These are phyloP conservation scores for Aspergillus sp. DNA, from an alignment of 2,329 filamentous ascomycete species.

Conservation along the genomic window DNA sequence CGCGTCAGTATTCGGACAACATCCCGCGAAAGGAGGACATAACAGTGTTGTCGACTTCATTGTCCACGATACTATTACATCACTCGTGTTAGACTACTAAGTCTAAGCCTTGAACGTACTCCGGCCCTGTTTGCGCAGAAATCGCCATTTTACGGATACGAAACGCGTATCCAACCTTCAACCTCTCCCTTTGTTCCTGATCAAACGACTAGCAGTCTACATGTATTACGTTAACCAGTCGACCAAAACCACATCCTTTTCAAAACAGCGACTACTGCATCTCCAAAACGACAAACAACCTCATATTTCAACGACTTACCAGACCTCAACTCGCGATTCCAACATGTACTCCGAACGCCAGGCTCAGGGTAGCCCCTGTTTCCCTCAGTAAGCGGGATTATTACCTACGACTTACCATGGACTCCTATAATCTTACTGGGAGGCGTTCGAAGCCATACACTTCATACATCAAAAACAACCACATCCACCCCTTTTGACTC, in stretches of 20 bases:
- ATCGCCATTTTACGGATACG: neutral
- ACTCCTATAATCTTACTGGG: constrained; percentile 25
- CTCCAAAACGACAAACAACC: neutral
- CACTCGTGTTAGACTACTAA: neutral
- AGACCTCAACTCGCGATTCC: constrained; percentile 14
- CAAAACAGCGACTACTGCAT: constrained; percentile 10
- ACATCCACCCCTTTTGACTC: constrained; percentile 9
- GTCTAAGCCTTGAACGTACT: neutral
- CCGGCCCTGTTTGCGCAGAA: neutral
- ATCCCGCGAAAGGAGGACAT: constrained; percentile 22
- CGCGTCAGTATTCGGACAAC: constrained; percentile 13
- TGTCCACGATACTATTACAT: neutral
- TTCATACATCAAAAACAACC: constrained; percentile 12
- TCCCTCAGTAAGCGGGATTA: constrained; percentile 28
- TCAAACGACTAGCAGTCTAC: constrained; percentile 15
- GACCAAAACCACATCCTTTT: constrained; percentile 10
- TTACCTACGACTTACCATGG: constrained; percentile 31
- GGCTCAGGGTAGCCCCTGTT: constrained; percentile 26
- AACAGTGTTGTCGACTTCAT: constrained; percentile 11
- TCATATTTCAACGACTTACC: constrained; percentile 4
- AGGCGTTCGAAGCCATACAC: constrained; percentile 34
- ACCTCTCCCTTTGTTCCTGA: neutral
- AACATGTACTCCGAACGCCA: constrained; percentile 27
- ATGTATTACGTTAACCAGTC: constrained; percentile 21
- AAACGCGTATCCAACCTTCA: constrained; percentile 11